Percentiles rank a stretch among this genome's conserved stretches.
These are phyloP conservation scores for Mimosa bimucronata DNA, from an alignment of 306 rosid species.

Conservation along the genomic window DNA sequence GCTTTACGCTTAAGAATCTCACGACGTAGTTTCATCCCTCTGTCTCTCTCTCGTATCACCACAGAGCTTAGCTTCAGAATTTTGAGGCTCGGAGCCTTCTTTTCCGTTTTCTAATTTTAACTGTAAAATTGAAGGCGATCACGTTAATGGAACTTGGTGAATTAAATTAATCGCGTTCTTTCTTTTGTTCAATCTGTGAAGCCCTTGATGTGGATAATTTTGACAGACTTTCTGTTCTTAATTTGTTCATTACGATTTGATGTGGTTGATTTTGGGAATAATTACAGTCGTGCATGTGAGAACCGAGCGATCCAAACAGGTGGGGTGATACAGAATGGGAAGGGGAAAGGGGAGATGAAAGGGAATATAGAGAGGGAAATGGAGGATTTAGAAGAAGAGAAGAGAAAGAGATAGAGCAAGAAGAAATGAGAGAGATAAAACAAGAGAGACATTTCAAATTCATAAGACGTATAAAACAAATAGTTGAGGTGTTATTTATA, in stretches of 20 bases:
- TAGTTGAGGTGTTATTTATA: no score
- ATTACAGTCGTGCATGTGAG: no score
- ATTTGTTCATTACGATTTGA: background rate
- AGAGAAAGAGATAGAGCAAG: no score
- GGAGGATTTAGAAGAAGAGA: no score
- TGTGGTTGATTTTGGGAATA: no score
- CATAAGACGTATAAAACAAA: no score
- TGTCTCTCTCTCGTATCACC: background rate
- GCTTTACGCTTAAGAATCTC: constrained; percentile 5
- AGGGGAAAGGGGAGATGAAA: no score
- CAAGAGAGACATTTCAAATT: no score
- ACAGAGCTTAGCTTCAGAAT: background rate
- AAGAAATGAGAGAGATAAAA: no score
- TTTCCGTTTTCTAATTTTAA: background rate
- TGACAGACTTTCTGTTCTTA: background rate
- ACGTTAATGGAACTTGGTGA: background rate
- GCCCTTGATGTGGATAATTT: background rate
- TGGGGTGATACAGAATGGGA: no score
- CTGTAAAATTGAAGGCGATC: background rate
- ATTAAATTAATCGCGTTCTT: background rate
- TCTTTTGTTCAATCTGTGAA: background rate
- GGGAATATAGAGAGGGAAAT: no score
- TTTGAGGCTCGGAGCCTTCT: background rate
- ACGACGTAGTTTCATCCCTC: constrained; percentile 3
- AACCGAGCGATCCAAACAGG: no score